Conservation (phyloP, 176 grass and related monocot genomes). For the Triticum turgidum region DNA sequence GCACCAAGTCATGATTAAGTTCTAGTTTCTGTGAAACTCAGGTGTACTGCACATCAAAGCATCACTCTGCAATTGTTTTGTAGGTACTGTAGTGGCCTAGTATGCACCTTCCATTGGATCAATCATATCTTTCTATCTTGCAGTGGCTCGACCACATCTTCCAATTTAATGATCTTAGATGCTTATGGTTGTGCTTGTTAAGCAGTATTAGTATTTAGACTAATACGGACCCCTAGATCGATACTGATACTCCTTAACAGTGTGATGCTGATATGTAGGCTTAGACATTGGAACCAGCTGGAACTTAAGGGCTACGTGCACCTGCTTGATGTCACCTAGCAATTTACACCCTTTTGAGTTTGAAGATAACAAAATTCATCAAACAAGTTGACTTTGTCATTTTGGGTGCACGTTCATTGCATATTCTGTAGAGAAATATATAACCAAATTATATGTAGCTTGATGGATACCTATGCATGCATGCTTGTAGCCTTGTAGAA, state of each 20-base stretch:
- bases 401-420: background rate
- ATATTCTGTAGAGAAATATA: conserved; percentile 1
- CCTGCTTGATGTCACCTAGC: conserved; percentile 11
- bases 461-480: background rate
- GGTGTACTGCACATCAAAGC: background rate
- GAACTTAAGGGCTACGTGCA: conserved; percentile 12
- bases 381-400: background rate
- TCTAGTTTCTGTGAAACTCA: background rate
- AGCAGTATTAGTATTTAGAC: background rate
- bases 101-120: background rate
- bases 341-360: conserved; percentile 8
- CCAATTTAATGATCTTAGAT: background rate
- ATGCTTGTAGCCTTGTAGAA: background rate
- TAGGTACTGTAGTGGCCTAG: background rate
- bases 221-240: background rate
- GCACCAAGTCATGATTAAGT: background rate
- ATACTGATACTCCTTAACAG: background rate
- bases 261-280: background rate
- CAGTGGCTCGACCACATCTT: background rate
- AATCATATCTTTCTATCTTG: background rate
- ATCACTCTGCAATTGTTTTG: background rate
- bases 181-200: background rate
- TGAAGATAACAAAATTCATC: conserved; percentile 11
- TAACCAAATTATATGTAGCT: background rate
- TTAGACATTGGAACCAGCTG: conserved; percentile 5